Evolutionary conservation across 192 early-diverging fungal genomes (phyloP).

Genomic region (Backusella tuberculispora): DNA sequence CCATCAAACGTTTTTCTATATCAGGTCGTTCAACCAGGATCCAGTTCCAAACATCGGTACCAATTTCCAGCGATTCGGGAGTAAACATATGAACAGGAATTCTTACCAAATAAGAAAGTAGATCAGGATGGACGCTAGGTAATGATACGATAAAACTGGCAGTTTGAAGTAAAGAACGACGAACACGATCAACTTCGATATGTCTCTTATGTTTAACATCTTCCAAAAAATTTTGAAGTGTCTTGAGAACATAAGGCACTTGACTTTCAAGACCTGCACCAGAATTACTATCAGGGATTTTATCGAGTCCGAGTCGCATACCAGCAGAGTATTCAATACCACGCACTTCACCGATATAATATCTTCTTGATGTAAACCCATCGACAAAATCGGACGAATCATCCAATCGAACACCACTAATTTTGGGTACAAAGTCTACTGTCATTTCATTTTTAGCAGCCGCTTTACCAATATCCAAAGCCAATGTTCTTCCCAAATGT

Average conservation of each 20-base stretch:
- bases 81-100: conserved; percentile 84
- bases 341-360: conserved; percentile 53
- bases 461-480: conserved; percentile 60
- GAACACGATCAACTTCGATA: conserved; percentile 51
- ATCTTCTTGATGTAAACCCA: conserved; percentile 51
- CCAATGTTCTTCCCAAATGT: conserved; percentile 75
- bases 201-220: conserved; percentile 43
- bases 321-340: conserved; percentile 37
- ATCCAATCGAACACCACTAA: conserved; percentile 48
- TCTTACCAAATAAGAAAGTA: conserved; percentile 83
- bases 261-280: conserved; percentile 36
- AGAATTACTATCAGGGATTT: conserved; percentile 6
- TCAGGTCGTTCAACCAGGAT: conserved; percentile 78
- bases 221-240: conserved; percentile 38
- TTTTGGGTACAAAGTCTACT: conserved; percentile 35
- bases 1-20: conserved; percentile 76
- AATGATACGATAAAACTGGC: conserved; percentile 53
- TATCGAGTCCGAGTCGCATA: conserved; percentile 4
- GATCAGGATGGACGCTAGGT: conserved; percentile 60
- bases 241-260: conserved; percentile 40
- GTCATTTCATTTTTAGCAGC: conserved; percentile 29
- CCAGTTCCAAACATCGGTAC: conserved; percentile 87
- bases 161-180: conserved; percentile 53
- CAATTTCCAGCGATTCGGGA: conserved; percentile 75
- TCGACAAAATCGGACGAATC: conserved; percentile 58